A percentile compares a stretch with the other conserved stretches of the same genome.
phyloP scores from a whole-genome alignment of 2,329 filamentous ascomycete genomes.

The Colletotrichum cereale region DNA sequence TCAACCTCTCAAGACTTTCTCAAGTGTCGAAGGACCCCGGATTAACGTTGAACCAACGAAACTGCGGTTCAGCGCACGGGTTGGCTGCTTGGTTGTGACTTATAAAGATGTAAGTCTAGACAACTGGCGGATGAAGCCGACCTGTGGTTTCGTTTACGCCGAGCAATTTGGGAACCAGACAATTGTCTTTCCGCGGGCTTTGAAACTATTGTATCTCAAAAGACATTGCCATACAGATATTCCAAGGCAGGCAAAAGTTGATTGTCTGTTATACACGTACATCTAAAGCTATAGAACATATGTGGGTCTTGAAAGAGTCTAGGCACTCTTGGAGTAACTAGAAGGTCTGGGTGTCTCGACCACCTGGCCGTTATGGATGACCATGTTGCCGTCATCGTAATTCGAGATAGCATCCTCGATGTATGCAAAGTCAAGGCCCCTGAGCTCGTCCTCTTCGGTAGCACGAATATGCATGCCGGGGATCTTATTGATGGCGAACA shows the following conservation, averaged over 20 bases:
- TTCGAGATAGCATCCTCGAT: constrained; percentile 43
- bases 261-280: not conserved
- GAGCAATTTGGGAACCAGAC: not conserved
- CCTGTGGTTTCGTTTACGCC: not conserved
- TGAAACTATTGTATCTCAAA: too few relatives aligned
- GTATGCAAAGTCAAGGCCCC: constrained; percentile 60
- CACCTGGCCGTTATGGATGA: constrained; percentile 27
- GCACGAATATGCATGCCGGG: constrained; percentile 68
- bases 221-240: not conserved
- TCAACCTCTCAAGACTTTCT: not conserved
- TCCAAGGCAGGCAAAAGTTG: not conserved
- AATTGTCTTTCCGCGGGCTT: not conserved
- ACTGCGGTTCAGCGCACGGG: not conserved
- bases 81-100: not conserved
- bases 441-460: constrained; percentile 66
- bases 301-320: not conserved
- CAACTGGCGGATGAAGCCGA: not conserved
- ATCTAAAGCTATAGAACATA: not conserved
- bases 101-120: too few relatives aligned
- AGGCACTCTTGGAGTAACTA: constrained; percentile 17
- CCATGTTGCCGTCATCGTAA: constrained; percentile 17
- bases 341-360: not conserved
- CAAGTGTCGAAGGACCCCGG: not conserved
- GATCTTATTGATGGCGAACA: constrained; percentile 69
- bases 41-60: not conserved